These are phyloP conservation scores for Ceriops decandra DNA, from an alignment of 345 rosid genomes.

Conservation along the genomic window DNA sequence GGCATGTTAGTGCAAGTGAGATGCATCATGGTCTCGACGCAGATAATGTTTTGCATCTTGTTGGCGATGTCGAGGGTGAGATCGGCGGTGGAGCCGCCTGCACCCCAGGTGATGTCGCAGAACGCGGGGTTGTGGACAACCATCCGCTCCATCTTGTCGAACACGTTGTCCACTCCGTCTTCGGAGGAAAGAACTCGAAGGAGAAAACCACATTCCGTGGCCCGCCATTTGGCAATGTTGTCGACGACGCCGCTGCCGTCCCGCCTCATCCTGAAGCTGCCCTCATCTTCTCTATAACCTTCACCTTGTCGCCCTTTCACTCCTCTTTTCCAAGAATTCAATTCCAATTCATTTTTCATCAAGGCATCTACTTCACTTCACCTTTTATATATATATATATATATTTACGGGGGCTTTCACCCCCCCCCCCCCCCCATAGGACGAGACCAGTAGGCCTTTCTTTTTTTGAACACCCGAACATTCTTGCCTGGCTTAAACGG, in stretches of 20 bases:
- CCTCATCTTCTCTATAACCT: slow-evolving; percentile 81
- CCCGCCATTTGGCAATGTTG: slow-evolving; percentile 34
- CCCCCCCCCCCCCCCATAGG: too few species aligned
- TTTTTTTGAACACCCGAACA: too few species aligned
- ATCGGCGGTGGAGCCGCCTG: slow-evolving; percentile 98
- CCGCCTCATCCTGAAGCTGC: slow-evolving; percentile 25
- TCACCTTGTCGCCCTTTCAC: slow-evolving; percentile 37
- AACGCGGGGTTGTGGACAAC: slow-evolving; percentile 81
- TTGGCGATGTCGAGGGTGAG: slow-evolving; percentile 95
- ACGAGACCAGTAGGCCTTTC: too few species aligned
- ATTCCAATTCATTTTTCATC: too few species aligned
- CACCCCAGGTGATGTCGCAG: slow-evolving; percentile 99
- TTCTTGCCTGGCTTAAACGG: too few species aligned
- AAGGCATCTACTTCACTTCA: too few species aligned
- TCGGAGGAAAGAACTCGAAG: slow-evolving; percentile 98
- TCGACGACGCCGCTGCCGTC: not conserved
- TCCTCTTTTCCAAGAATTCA: too few species aligned
- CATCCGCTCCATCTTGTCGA: slow-evolving; percentile 95
- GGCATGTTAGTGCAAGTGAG: slow-evolving; percentile 99
- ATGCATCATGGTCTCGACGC: slow-evolving; percentile 99
- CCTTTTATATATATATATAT: too few species aligned
- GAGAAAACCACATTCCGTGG: slow-evolving; percentile 41
- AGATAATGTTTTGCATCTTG: slow-evolving; percentile 88
- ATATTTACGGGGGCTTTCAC: too few species aligned
- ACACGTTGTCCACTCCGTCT: slow-evolving; percentile 96